Evolutionary conservation across 108 stramenopile genomes (phyloP).

Genomic region (Parietichytrium sp.): DNA sequence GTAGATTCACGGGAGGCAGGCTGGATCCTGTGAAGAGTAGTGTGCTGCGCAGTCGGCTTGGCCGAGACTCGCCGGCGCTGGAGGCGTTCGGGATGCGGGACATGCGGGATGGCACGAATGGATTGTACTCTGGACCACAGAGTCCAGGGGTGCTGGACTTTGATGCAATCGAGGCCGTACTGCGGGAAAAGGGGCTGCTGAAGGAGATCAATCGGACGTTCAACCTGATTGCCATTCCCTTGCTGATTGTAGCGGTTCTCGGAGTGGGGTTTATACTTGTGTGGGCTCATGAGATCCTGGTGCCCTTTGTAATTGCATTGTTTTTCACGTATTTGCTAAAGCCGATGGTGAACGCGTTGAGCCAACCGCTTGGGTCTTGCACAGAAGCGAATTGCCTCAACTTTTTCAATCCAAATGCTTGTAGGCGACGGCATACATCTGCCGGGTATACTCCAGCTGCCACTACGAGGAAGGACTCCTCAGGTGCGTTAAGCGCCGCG

Average conservation of each 20-base stretch:
- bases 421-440: background rate
- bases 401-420: constrained; percentile 3
- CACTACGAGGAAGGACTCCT: background rate
- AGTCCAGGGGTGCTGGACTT: no score
- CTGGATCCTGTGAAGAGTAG: no score
- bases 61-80: no score
- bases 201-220: constrained; percentile 10
- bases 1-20: no score
- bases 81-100: no score
- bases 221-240: constrained; percentile 26
- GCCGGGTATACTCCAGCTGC: background rate
- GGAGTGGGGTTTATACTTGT: constrained; percentile 30
- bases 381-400: constrained; percentile 3
- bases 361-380: background rate
- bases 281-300: constrained; percentile 23
- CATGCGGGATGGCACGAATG: no score
- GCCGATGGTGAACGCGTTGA: background rate
- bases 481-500: background rate
- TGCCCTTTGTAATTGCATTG: constrained; percentile 32
- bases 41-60: no score
- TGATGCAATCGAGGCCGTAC: constrained; percentile 25
- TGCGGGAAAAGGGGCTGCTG: background rate
- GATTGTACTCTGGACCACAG: no score
- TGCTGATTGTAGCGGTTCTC: constrained; percentile 9
- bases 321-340: constrained; percentile 31